These are phyloP conservation scores for Clonostachys sp. DNA, from an alignment of 2,329 filamentous ascomycete genomes.

Conservation along the genomic window DNA sequence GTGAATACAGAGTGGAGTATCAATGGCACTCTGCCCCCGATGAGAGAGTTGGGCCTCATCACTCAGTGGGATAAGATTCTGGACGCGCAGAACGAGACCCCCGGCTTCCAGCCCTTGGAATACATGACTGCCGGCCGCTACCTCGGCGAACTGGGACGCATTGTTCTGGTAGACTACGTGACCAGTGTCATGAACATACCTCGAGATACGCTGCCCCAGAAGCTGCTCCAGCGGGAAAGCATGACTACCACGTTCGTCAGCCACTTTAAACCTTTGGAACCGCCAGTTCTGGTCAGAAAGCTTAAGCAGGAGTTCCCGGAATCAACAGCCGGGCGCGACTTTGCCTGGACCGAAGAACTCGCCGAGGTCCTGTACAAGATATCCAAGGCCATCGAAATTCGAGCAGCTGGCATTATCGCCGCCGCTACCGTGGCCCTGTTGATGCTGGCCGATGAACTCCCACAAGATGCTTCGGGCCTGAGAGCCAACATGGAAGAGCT, in stretches of 20 bases:
- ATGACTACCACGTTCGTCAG: conserved; percentile 71
- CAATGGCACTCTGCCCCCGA: conserved; percentile 64
- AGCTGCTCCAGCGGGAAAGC: conserved; percentile 53
- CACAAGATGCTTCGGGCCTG: conserved; percentile 15
- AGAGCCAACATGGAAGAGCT: conserved; percentile 37
- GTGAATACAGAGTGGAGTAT: conserved; percentile 87
- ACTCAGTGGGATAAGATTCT: conserved; percentile 68
- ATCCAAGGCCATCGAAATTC: conserved; percentile 63
- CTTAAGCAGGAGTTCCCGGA: conserved; percentile 49
- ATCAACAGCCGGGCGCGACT: conserved; percentile 34
- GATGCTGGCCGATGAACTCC: conserved; percentile 63
- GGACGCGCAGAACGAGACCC: conserved; percentile 61
- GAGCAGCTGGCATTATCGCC: conserved; percentile 71
- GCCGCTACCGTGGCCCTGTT: conserved; percentile 69
- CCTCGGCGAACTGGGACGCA: conserved; percentile 69
- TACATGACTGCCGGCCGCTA: conserved; percentile 82
- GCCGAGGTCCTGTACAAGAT: conserved; percentile 60
- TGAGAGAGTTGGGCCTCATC: conserved; percentile 58
- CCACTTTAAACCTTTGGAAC: conserved; percentile 55
- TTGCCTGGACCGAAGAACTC: conserved; percentile 58
- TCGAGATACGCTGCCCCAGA: conserved; percentile 43
- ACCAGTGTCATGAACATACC: conserved; percentile 32
- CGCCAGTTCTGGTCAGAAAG: conserved; percentile 34
- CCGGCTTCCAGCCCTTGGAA: conserved; percentile 78
- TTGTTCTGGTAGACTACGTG: conserved; percentile 65